Percentiles rank a stretch among this genome's conserved stretches.
Conservation (phyloP, 192 early-diverging fungal species). For the Gonapodya prolifera region DNA sequence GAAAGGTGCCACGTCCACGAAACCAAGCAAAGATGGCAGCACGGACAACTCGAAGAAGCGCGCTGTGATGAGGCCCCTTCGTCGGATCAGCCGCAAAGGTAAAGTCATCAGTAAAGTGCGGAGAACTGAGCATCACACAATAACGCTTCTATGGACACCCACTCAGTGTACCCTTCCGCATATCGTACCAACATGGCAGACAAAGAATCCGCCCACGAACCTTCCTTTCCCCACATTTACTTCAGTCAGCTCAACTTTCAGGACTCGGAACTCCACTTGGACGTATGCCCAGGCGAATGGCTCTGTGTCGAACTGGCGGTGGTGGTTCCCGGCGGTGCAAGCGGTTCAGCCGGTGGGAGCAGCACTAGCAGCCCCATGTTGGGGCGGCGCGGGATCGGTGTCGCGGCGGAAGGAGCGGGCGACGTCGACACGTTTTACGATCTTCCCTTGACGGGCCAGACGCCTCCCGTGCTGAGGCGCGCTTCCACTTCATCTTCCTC, state of each 20-base stretch:
- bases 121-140: background rate
- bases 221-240: slow-evolving; percentile 81
- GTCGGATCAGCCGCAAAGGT: background rate
- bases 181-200: slow-evolving; percentile 53
- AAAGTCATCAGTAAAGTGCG: background rate
- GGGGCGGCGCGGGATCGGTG: background rate
- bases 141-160: background rate
- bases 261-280: slow-evolving; percentile 75
- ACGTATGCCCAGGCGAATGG: slow-evolving; percentile 73
- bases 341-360: slow-evolving; percentile 12
- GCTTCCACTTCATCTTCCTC: background rate
- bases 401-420: background rate
- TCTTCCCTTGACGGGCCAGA: background rate
- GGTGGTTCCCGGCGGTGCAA: slow-evolving; percentile 42
- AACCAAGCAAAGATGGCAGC: background rate
- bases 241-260: slow-evolving; percentile 90
- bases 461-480: slow-evolving; percentile 15
- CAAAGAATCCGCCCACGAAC: slow-evolving; percentile 75
- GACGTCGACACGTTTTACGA: slow-evolving; percentile 6
- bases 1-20: background rate
- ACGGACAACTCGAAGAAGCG: background rate
- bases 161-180: background rate
- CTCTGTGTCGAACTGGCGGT: slow-evolving; percentile 81
- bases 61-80: background rate
- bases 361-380: slow-evolving; percentile 5